phyloP scores from a whole-genome alignment of 768 basidiomycete species.

The Suillus subalutaceus region DNA sequence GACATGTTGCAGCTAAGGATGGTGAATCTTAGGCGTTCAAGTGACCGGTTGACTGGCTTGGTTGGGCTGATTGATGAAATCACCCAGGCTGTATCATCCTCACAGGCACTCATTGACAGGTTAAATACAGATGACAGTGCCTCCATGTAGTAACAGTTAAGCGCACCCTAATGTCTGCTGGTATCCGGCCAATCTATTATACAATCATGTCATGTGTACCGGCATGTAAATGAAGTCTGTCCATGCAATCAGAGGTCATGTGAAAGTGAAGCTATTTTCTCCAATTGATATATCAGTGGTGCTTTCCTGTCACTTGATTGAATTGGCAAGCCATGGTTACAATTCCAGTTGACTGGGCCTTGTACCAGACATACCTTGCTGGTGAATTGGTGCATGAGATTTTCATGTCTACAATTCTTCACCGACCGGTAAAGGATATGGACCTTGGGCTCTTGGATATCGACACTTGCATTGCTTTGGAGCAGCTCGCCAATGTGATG shows the following conservation, averaged over 20 bases:
- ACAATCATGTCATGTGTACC: too few species aligned
- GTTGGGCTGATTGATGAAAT: not conserved
- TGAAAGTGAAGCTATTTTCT: too few species aligned
- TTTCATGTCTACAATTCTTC: not conserved
- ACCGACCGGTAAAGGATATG: not conserved
- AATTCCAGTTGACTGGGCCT: not conserved
- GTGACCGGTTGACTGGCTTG: not conserved
- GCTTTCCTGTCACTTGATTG: too few species aligned
- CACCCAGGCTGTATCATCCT: not conserved
- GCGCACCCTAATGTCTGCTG: too few species aligned
- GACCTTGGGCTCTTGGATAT: not conserved
- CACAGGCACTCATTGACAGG: not conserved
- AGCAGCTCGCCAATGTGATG: not conserved
- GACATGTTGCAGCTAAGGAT: too few species aligned
- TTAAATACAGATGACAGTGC: not conserved
- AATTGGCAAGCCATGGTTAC: too few species aligned
- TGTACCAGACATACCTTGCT: constrained; percentile 1
- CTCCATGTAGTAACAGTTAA: too few species aligned
- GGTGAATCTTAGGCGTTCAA: not conserved
- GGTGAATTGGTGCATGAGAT: not conserved
- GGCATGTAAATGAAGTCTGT: too few species aligned
- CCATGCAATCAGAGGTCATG: too few species aligned
- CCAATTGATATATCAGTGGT: too few species aligned
- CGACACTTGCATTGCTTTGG: not conserved
- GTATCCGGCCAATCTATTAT: too few species aligned